A percentile compares a stretch with the other conserved stretches of the same genome.
Conservation (phyloP, 306 rosid species). For the Luffa aegyptiaca region DNA sequence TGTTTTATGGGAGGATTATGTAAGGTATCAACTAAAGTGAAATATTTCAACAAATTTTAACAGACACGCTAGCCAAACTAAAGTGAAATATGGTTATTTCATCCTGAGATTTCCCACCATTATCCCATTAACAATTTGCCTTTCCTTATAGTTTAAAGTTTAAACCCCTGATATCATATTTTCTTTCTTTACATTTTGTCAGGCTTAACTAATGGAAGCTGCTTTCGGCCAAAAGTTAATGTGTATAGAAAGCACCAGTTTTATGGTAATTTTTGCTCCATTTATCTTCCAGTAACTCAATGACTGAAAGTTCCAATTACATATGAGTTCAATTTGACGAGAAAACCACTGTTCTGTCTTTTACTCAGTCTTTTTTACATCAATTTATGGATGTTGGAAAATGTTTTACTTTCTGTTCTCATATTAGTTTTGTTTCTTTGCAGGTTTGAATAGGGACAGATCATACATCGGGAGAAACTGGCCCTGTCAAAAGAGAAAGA, state of each 20-base stretch:
- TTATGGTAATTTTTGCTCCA: slow-evolving; percentile 19
- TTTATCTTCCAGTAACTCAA: neutral
- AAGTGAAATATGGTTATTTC: neutral
- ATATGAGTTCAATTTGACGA: neutral
- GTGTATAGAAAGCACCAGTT: slow-evolving; percentile 16
- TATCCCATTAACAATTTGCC: neutral
- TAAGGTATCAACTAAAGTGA: too few species aligned
- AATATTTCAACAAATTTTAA: too few species aligned
- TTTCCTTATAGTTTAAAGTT: neutral
- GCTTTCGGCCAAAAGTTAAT: slow-evolving; percentile 29
- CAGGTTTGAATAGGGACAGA: slow-evolving; percentile 36
- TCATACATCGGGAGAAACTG: slow-evolving; percentile 22
- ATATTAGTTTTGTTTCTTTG: neutral
- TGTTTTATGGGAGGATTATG: too few species aligned
- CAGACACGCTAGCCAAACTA: too few species aligned
- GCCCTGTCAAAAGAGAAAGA: slow-evolving; percentile 20
- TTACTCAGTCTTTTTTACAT: neutral
- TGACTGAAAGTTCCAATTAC: neutral
- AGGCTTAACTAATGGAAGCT: slow-evolving; percentile 34
- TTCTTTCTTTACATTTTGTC: neutral
- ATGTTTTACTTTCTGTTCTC: slow-evolving; percentile 1
- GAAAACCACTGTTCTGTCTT: neutral
- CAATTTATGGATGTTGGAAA: neutral
- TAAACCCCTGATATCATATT: neutral
- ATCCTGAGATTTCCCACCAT: too few species aligned